phyloP scores from a whole-genome alignment of 441 rosid species.

The Syzygium syzygioides region DNA sequence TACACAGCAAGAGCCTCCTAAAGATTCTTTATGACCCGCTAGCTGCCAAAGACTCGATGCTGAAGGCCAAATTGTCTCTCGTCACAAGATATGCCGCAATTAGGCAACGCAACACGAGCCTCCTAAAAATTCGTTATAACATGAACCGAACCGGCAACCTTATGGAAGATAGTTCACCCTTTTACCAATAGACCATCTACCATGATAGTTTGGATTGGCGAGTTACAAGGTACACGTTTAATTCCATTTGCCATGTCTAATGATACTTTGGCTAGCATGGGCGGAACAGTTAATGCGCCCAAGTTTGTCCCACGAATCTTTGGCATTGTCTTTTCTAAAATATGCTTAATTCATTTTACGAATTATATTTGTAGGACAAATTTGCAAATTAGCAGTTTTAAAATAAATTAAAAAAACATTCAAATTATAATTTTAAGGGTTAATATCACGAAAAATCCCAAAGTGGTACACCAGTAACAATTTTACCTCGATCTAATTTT shows the following conservation, averaged over 20 bases:
- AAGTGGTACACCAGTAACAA: no score
- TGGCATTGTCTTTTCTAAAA: neutral
- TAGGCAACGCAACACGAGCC: neutral
- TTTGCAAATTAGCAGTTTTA: neutral
- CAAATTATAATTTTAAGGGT: neutral
- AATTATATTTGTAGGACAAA: neutral
- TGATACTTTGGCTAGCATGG: neutral
- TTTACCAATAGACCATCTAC: neutral
- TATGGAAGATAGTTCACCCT: neutral
- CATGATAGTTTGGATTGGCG: neutral
- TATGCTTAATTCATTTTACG: neutral
- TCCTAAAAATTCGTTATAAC: neutral
- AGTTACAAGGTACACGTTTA: neutral
- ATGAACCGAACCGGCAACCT: fast-evolving
- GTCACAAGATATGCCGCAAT: neutral
- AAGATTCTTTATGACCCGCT: no score
- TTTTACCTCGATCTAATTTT: no score
- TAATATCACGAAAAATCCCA: no score
- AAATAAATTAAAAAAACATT: neutral
- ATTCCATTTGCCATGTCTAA: neutral
- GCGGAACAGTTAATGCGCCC: neutral
- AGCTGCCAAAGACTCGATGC: no score
- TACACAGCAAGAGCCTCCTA: neutral
- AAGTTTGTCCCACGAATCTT: neutral
- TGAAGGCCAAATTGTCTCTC: neutral